phyloP scores from a whole-genome alignment of 164 flowering plant genomes.

The Magnolia sinica region DNA sequence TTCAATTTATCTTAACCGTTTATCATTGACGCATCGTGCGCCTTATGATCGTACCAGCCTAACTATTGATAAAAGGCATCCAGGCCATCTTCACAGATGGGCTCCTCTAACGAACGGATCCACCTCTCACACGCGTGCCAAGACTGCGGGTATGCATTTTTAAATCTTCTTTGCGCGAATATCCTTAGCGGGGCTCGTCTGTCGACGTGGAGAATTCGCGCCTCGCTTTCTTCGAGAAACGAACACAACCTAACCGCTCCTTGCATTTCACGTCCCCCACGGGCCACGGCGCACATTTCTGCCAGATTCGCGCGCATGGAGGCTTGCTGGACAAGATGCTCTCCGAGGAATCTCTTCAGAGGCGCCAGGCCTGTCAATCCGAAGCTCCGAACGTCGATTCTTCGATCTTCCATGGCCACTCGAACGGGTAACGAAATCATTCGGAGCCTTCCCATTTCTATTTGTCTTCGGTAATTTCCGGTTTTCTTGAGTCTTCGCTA shows the following conservation, averaged over 20 bases:
- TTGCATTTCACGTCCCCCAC: neutral
- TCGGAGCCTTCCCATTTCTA: neutral
- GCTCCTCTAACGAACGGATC: no score
- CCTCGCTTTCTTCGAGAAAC: no score
- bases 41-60: no score
- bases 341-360: conserved; percentile 16
- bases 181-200: no score
- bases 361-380: conserved; percentile 23
- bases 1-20: no score
- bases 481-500: neutral
- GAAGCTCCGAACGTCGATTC: conserved; percentile 16
- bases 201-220: no score
- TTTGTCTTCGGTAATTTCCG: neutral
- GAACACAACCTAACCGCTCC: neutral
- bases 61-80: no score
- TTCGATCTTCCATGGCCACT: conserved; percentile 23
- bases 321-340: conserved; percentile 29
- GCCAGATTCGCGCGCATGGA: conserved; percentile 28
- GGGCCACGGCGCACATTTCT: neutral
- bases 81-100: no score
- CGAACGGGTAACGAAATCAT: conserved; percentile 18
- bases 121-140: no score
- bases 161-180: no score
- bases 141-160: no score
- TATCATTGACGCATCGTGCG: no score